Evolutionary conservation across 805 yeast species (phyloP).

Genomic region (Saturnispora hagleri): DNA sequence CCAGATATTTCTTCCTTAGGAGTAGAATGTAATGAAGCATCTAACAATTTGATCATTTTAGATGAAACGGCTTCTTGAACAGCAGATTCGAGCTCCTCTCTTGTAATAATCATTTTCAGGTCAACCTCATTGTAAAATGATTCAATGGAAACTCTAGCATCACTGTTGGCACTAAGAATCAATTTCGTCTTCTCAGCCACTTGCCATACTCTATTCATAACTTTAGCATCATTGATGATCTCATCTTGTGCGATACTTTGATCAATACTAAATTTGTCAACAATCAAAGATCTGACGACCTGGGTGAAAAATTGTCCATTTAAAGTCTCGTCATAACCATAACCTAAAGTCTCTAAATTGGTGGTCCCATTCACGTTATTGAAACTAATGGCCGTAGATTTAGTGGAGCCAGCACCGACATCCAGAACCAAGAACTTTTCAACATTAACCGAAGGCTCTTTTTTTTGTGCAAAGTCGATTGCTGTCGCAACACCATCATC

Average conservation of each 20-base stretch:
- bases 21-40: slow-evolving; percentile 35
- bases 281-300: slow-evolving; percentile 50
- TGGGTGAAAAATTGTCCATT: slow-evolving; percentile 75
- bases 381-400: slow-evolving; percentile 74
- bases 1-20: slow-evolving; percentile 31
- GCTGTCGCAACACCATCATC: slow-evolving; percentile 94
- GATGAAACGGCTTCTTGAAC: slow-evolving; percentile 24
- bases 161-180: slow-evolving; percentile 80
- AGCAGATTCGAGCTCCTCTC: slow-evolving; percentile 73
- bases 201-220: slow-evolving; percentile 61
- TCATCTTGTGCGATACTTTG: not conserved
- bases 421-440: slow-evolving; percentile 68
- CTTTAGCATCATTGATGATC: slow-evolving; percentile 41
- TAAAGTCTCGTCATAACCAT: slow-evolving; percentile 54
- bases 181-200: slow-evolving; percentile 85
- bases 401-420: slow-evolving; percentile 87
- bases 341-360: slow-evolving; percentile 56
- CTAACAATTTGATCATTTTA: slow-evolving; percentile 35
- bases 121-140: slow-evolving; percentile 66
- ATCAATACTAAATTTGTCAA: slow-evolving; percentile 43
- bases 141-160: slow-evolving; percentile 70
- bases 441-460: slow-evolving; percentile 30
- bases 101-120: slow-evolving; percentile 53
- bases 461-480: slow-evolving; percentile 57
- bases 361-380: slow-evolving; percentile 34